Evolutionary conservation across 2,329 filamentous ascomycete species (phyloP).

Genomic region (Exophiala alcalophila): DNA sequence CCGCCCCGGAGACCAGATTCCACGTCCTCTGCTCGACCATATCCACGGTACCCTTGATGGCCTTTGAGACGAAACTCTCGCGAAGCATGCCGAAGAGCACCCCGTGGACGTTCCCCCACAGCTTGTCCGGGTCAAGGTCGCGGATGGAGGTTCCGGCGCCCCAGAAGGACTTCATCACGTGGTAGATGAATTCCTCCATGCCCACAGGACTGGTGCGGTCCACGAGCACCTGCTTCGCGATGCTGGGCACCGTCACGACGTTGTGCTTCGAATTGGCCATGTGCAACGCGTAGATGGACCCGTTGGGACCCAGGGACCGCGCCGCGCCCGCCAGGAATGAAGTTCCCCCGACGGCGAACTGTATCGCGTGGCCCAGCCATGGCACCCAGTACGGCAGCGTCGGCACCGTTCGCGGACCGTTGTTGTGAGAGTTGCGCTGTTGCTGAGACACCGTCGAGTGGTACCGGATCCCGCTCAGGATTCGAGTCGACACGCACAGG

Average conservation of each 20-base stretch:
- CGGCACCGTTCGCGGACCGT: slow-evolving; percentile 40
- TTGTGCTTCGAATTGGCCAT: slow-evolving; percentile 48
- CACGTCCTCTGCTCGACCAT: slow-evolving; percentile 48
- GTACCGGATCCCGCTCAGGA: slow-evolving; percentile 36
- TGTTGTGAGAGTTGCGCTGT: slow-evolving; percentile 26
- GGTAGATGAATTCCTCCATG: slow-evolving; percentile 34
- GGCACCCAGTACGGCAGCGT: slow-evolving; percentile 60
- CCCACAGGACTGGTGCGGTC: slow-evolving; percentile 32
- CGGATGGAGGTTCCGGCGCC: slow-evolving; percentile 41
- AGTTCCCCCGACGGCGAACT: slow-evolving; percentile 37
- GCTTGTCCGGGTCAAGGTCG: slow-evolving; percentile 35
- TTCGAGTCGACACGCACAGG: slow-evolving; percentile 39
- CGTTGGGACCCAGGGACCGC: slow-evolving; percentile 24
- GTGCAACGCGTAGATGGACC: slow-evolving; percentile 15
- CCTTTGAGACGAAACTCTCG: slow-evolving; percentile 46
- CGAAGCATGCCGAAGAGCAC: slow-evolving; percentile 43
- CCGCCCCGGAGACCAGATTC: slow-evolving; percentile 58
- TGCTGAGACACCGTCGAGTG: slow-evolving; percentile 31
- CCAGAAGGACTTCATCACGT: slow-evolving; percentile 43
- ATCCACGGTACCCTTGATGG: slow-evolving; percentile 34
- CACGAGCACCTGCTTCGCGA: slow-evolving; percentile 43
- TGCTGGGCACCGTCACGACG: slow-evolving; percentile 49
- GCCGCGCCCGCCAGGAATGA: slow-evolving; percentile 10
- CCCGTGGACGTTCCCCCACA: slow-evolving; percentile 41
- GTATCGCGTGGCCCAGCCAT: slow-evolving; percentile 53